These are phyloP conservation scores for Holtermanniella nyarrowii DNA, from an alignment of 768 basidiomycete species.

Conservation along the genomic window DNA sequence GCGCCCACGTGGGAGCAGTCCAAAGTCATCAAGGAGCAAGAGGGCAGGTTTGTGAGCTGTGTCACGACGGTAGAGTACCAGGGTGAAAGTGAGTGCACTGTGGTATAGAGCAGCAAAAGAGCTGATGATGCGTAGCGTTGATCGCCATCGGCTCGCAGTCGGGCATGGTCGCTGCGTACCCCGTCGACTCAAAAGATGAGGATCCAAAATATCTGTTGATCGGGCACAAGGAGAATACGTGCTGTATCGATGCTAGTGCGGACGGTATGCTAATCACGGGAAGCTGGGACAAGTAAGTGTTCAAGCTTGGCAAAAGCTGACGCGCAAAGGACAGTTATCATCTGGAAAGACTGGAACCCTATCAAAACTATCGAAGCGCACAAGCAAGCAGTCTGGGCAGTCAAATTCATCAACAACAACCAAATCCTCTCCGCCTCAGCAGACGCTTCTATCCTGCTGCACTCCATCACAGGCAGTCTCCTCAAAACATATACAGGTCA, in stretches of 20 bases:
- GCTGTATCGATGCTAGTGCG: slow-evolving; percentile 61
- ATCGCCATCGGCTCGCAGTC: slow-evolving; percentile 84
- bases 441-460: slow-evolving; percentile 85
- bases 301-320: neutral
- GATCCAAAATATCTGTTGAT: slow-evolving; percentile 74
- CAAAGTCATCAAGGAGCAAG: slow-evolving; percentile 34
- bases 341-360: slow-evolving; percentile 73
- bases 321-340: slow-evolving; percentile 67
- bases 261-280: slow-evolving; percentile 77
- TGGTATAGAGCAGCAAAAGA: slow-evolving; percentile 14
- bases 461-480: slow-evolving; percentile 55
- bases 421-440: slow-evolving; percentile 76
- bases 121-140: slow-evolving; percentile 52
- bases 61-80: slow-evolving; percentile 67
- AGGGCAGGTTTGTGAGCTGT: slow-evolving; percentile 62
- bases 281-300: slow-evolving; percentile 82
- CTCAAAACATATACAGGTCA: slow-evolving; percentile 74
- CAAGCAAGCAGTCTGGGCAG: slow-evolving; percentile 88
- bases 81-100: slow-evolving; percentile 21
- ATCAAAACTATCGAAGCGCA: slow-evolving; percentile 72
- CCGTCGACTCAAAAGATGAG: slow-evolving; percentile 50
- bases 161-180: slow-evolving; percentile 67
- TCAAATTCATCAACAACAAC: slow-evolving; percentile 64
- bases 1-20: slow-evolving; percentile 51
- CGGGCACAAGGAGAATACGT: slow-evolving; percentile 85